Evolutionary conservation across 1,139 yeast species (phyloP), one percentile per base, ranked within the genome.

Genomic region (Kodamaea arcana): DNA sequence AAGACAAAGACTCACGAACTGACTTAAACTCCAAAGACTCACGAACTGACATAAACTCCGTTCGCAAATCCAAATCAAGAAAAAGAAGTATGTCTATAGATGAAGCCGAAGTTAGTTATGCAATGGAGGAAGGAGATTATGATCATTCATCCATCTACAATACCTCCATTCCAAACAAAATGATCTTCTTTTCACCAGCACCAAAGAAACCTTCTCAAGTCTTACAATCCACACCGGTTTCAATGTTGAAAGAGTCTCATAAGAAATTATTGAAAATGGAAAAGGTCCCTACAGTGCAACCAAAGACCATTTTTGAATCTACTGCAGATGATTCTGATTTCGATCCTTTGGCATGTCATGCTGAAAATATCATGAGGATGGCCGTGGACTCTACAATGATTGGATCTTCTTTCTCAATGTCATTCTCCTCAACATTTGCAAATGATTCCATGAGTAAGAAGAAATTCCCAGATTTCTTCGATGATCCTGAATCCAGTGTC

Each of bases 311-410:
- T 15, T 14, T n/a, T n/a, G 30, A 30, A 8, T 34, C 24, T 18
- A 36, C 23, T 3, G 47, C 31, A 5, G 63, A 55, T 17, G 56
- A 52, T 14, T 52, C 60, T 1, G 65, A 58, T 27, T 58, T 56
- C 31, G 75, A 69, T 42, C 61, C 62, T 27, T 60, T 69, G 43
- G 75, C 75, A 9, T 69, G 75, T 39, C 75, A 69, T 43, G 75
- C 75, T 2, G 70, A 67, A 35, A 66, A 66, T 33, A 69, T 69
- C 39, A 56, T 69, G 60, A 55, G 71, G 24, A 67, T 69, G 75
- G 75, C 75, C 2, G 69, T 69, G 30, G 75, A 69, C 39, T 62
- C 74, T 16, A 69, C 75, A 2, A 64, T 69, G 68, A 52, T 69
- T 34, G 72, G 72, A 1, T 66, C 73, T 0, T 59, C 66, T 4